Evolutionary conservation across 192 early-diverging fungal genomes (phyloP).

Genomic region (Obelidium mucronatum): DNA sequence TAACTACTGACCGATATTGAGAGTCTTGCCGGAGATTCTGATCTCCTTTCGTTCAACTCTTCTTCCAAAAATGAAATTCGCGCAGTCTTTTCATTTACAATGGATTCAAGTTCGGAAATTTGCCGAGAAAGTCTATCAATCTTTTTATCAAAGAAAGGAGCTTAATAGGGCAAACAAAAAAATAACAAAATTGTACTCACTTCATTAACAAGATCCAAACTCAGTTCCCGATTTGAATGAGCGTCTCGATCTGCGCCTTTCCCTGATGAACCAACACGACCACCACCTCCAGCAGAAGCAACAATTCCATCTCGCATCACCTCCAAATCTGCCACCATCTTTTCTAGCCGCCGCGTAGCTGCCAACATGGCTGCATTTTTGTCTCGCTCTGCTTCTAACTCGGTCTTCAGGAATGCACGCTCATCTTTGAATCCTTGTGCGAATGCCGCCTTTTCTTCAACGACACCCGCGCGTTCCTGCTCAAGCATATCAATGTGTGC

Average conservation of each 20-base stretch:
- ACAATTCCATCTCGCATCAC: slow-evolving; percentile 17
- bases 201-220: neutral
- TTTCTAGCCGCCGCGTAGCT: neutral
- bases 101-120: slow-evolving; percentile 17
- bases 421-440: slow-evolving; percentile 37
- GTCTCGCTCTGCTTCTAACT: slow-evolving; percentile 21
- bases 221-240: no score
- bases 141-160: no score
- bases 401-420: slow-evolving; percentile 19
- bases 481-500: slow-evolving; percentile 61
- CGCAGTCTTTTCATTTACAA: neutral
- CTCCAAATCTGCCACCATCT: slow-evolving; percentile 43
- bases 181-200: neutral
- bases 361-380: slow-evolving; percentile 7
- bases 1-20: no score
- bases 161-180: no score
- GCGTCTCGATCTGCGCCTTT: neutral
- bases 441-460: slow-evolving; percentile 23
- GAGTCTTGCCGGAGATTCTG: no score
- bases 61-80: slow-evolving; percentile 1
- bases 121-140: neutral
- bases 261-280: neutral
- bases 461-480: slow-evolving; percentile 28
- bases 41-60: slow-evolving; percentile 5
- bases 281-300: neutral